Base-by-base conservation (phyloP, 805 yeast genomes). In the Ogataea sp. region DNA sequence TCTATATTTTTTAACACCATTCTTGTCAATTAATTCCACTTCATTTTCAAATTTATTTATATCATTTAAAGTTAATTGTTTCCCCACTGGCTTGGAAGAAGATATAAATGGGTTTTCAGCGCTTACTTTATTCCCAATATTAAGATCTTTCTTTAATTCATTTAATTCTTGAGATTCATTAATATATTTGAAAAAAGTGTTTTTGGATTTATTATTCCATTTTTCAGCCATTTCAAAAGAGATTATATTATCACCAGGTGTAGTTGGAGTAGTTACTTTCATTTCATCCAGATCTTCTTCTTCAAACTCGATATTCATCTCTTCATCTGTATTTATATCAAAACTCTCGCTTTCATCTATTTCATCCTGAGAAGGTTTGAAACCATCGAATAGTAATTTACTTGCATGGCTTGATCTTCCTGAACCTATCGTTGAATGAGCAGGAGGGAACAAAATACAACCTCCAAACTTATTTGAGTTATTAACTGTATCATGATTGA, bases 11-110 rank as follows among this genome's bases (percentile, higher is more conserved):
- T 56, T 57, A 40, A 67, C 56, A 2, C 74, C 75, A 0, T 71
- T 68, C 38, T 61, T 62, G 49, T 69, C 62, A 25, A 68, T 46
- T 42, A 61, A 50, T 43, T 70, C 74, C 38, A 65, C 53, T 36
- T 64, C 66, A 14, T 62, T 53, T 17, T 60, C 62, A 42, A 59
- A 65, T 31, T 55, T 42, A n/a, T n/a, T n/a, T n/a, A n/a, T n/a
- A n/a, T n/a, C n/a, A n/a, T n/a, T n/a, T n/a, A n/a, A 23, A 20
- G 25, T 15, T 39, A 32, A 40, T 35, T 13, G 21, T 18, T 5
- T 13, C 21, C 28, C 38, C 32, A 15, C 38, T 35, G 25, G 26
- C 5, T 23, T 26, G 4, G 29, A 37, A 14, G 27, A 28, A 13
- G 43, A 50, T 24, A 51, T 23, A 40, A 64, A 59, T n/a, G 69